Evolutionary conservation across 78 protist genomes (phyloP).

Genomic region (Dictyostelium firmibasis): DNA sequence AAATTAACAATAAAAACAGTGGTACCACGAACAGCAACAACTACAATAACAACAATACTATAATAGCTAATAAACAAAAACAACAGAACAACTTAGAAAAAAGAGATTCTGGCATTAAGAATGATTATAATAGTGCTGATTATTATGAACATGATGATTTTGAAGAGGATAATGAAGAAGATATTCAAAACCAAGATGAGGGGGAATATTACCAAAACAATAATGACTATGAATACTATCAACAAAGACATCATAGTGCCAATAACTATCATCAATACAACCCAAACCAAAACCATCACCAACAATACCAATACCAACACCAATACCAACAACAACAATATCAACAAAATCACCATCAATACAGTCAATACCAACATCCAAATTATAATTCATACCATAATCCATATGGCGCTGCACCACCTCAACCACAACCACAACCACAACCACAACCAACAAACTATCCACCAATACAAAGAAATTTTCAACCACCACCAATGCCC

Average conservation of each 20-base stretch:
- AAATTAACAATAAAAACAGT: not conserved
- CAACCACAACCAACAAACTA: not conserved
- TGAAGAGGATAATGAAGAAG: not conserved
- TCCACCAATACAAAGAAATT: not conserved
- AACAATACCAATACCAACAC: too few species aligned
- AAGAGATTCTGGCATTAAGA: not conserved
- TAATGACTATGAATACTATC: not conserved
- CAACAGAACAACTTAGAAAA: not conserved
- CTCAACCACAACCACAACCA: not conserved
- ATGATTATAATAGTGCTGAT: not conserved
- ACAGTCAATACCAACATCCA: not conserved
- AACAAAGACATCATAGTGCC: not conserved
- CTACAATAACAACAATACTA: not conserved
- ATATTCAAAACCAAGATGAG: not conserved
- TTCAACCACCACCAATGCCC: slow-evolving; percentile 24
- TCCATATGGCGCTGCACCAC: not conserved
- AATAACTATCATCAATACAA: too few species aligned
- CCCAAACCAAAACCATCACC: too few species aligned
- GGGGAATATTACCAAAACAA: not conserved
- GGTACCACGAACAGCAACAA: not conserved
- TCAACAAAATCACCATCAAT: not conserved
- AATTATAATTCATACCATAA: not conserved
- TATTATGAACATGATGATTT: not conserved
- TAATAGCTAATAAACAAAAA: not conserved
- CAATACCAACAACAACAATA: not conserved